Conservation (phyloP, 1,139 yeast genomes). For the Candida sp. region DNA sequence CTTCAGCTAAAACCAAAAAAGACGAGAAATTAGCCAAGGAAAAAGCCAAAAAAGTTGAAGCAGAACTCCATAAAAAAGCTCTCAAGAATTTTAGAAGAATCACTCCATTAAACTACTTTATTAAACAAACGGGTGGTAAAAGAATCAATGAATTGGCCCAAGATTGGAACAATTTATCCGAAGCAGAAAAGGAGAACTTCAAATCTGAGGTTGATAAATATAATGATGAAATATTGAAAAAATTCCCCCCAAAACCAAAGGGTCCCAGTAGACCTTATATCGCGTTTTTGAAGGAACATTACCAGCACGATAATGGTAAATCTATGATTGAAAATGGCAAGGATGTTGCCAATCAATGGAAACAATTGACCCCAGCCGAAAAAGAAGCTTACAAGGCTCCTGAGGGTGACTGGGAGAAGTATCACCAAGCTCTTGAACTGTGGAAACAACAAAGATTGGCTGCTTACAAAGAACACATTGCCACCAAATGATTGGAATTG, state of each 20-base stretch:
- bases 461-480: constrained; percentile 13
- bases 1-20: constrained; percentile 1
- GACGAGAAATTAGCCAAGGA: constrained; percentile 11
- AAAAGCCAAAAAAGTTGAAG: constrained; percentile 6
- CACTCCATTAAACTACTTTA: constrained; percentile 2
- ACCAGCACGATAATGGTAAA: constrained; percentile 12
- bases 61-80: constrained; percentile 11
- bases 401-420: constrained; percentile 15
- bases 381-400: constrained; percentile 23
- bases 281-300: constrained; percentile 29
- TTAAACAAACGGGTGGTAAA: constrained; percentile 11
- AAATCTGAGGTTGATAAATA: constrained; percentile 20
- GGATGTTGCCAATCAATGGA: constrained; percentile 29
- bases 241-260: constrained; percentile 21
- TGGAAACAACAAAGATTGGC: constrained; percentile 28
- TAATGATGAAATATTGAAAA: constrained; percentile 20
- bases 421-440: constrained; percentile 15
- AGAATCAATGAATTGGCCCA: constrained; percentile 9
- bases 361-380: constrained; percentile 21
- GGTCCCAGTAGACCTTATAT: constrained; percentile 27
- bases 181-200: constrained; percentile 23
- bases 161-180: constrained; percentile 20
- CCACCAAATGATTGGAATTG: neutral
- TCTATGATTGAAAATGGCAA: constrained; percentile 22
- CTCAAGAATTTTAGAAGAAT: constrained; percentile 4